phyloP scores from a whole-genome alignment of 2,329 filamentous ascomycete genomes.

The Penicillium oxalicum region DNA sequence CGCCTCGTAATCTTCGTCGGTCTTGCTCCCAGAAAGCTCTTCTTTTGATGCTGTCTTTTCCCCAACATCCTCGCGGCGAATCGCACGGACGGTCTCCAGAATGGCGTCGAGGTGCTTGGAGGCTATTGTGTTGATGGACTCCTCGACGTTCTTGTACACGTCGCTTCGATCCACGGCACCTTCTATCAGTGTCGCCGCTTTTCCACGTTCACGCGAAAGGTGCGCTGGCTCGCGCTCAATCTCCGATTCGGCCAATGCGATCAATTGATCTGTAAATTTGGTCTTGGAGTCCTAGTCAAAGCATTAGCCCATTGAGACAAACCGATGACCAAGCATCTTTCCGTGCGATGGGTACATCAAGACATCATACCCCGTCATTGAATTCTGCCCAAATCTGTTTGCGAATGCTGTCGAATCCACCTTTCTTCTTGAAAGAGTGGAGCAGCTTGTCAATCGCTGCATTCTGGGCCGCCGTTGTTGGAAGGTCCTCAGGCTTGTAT shows the following conservation, averaged over 20 bases:
- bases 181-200: constrained; percentile 58
- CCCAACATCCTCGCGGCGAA: constrained; percentile 54
- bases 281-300: constrained; percentile 46
- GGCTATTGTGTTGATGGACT: constrained; percentile 50
- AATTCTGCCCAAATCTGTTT: constrained; percentile 58
- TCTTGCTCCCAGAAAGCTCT: constrained; percentile 50
- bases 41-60: constrained; percentile 51
- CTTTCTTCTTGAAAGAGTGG: constrained; percentile 61
- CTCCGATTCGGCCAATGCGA: constrained; percentile 53
- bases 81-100: constrained; percentile 50
- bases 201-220: constrained; percentile 55
- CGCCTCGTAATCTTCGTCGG: constrained; percentile 54
- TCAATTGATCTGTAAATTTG: constrained; percentile 47
- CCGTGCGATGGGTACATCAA: too few species aligned
- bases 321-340: too few species aligned
- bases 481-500: constrained; percentile 57
- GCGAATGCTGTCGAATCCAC: constrained; percentile 57
- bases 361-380: constrained; percentile 43
- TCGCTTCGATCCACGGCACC: constrained; percentile 59
- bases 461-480: constrained; percentile 53
- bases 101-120: constrained; percentile 50
- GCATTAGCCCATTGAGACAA: constrained; percentile 4
- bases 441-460: constrained; percentile 55
- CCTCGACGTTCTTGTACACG: constrained; percentile 55
- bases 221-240: constrained; percentile 58